Evolutionary conservation across 192 early-diverging fungal species (phyloP), one percentile per base, ranked within the genome.

Genomic region (Lunasporangiospora selenospora): DNA sequence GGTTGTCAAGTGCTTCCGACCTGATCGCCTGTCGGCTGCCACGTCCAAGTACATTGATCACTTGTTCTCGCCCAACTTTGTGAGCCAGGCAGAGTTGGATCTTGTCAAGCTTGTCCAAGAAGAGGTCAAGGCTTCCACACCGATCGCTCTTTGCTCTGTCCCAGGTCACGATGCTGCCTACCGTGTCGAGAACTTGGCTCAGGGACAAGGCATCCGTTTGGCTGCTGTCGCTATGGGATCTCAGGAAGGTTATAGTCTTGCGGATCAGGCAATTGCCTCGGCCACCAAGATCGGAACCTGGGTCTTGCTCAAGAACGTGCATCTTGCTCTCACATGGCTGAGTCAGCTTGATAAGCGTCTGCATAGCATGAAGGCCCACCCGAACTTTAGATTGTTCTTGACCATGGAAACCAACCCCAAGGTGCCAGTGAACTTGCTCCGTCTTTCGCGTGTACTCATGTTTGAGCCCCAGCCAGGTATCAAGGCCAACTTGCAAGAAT

Each of bases 221-320:
- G 80, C 82, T 3, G 89, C 96, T 3, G 93, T 99, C 26, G 98
- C 98, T 6, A 97, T 99, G 95, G 98, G 98, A 54, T 96, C 97
- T 5, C 83, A 89, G 32, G 98, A 99, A 88, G 96, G 96, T 49
- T 89, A 93, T 44, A 79, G 77, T 16, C 79, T 94, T 33, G 97
- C 97, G 6, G 96, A 98, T 50, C 81, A 83, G 67, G 98, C 95
- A 0, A 96, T 99, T 55, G 84, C 91, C 1, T 55, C 75, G 0
- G 95, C 96, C 0, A 83, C 83, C 36, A 91, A 92, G 76, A 86
- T 77, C 36, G 98, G 98, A 47, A 81, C 82, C 43, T 99, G 96
- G 96, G 97, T 99, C 6, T 80, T 99, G 53, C 82, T 99, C 51
- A 97, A 98, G 80, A 99, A 99, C 75, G 98, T 98, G n/a, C 98